phyloP scores from a whole-genome alignment of 2,329 filamentous ascomycete genomes.

The Trichoderma simmonsii region DNA sequence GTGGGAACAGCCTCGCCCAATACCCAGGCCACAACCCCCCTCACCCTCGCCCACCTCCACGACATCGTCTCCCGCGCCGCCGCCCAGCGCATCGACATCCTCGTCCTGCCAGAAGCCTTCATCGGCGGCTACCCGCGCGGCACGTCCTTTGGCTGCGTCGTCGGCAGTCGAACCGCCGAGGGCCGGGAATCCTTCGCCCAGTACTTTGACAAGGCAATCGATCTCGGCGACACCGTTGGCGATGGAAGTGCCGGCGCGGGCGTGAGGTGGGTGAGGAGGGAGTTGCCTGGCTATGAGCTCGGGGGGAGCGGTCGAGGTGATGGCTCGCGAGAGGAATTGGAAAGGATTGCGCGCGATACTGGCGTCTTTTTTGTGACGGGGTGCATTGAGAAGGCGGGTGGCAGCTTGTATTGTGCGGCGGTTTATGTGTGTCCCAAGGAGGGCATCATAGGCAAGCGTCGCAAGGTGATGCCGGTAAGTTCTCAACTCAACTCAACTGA shows the following conservation, averaged over 20 bases:
- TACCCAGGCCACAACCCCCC: constrained; percentile 46
- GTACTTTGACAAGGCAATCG: constrained; percentile 77
- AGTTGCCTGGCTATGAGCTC: constrained; percentile 38
- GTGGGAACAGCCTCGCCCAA: constrained; percentile 56
- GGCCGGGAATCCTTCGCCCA: constrained; percentile 79
- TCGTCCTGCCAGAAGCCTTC: constrained; percentile 90
- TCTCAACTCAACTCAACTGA: not conserved
- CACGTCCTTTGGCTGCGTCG: constrained; percentile 68
- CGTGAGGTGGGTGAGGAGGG: constrained; percentile 65
- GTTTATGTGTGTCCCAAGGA: constrained; percentile 75
- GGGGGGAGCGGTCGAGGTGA: constrained; percentile 37
- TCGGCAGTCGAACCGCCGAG: constrained; percentile 64
- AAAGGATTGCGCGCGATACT: constrained; percentile 70
- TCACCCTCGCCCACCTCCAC: constrained; percentile 66
- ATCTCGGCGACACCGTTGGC: constrained; percentile 74
- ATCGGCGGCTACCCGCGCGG: constrained; percentile 88
- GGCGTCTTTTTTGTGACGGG: constrained; percentile 81
- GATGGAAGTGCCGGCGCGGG: constrained; percentile 61
- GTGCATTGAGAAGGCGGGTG: constrained; percentile 73
- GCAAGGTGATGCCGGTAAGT: constrained; percentile 85
- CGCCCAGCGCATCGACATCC: constrained; percentile 54
- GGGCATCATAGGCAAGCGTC: constrained; percentile 76
- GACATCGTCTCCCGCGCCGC: constrained; percentile 63
- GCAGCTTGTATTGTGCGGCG: constrained; percentile 78
- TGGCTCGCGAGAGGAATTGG: constrained; percentile 74